Evolutionary conservation across 257 asterid species (phyloP), one percentile per base, ranked within the genome.

Genomic region (Penstemon davidsonii): DNA sequence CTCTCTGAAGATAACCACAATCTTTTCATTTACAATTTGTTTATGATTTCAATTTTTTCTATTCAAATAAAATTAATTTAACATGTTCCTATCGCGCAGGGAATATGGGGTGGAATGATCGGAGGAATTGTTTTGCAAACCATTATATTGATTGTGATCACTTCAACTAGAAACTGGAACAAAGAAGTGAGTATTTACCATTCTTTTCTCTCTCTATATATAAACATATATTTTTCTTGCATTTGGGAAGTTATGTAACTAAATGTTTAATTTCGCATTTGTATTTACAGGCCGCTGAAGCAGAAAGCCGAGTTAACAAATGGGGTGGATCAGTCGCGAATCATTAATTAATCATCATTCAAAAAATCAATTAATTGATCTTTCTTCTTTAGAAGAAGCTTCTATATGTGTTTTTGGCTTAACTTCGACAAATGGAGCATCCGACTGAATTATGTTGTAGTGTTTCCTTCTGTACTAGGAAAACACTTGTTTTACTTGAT

Each of bases 101-200:
- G 97, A 53, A 80, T 84, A 33, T 90, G 97, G 97, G 89, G 92
- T 8, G 96, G 96, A 4, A 84, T 90, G 97, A 83, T 80, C 3
- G 95, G 87, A 64, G 97, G 97, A 55, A 77, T 85, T 59, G 61
- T 69, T 41, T 60, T 88, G 87, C 97, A 90, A 82, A 90, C 97
- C 6, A 41, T 79, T 5, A 82, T 90, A 73, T 78, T 90, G 79
- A 69, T 86, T 10, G 65, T 60, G 19, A 74, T 90, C 62, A 74
- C 80, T 59, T 46, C 87, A 11, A 73, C 73, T 53, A 82, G 90
- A 72, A 84, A 88, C 55, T 90, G 97, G 97, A 78, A 83, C 10
- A 88, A 83, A 77, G 96, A 88, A 75, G 96, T 90, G 3, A 77
- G 79, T 68, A 25, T 25, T 68, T 25, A 25, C 33, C 33, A 25